Evolutionary conservation across 345 rosid species (phyloP), one percentile per base, ranked within the genome.

Genomic region (Euphorbia peplus): DNA sequence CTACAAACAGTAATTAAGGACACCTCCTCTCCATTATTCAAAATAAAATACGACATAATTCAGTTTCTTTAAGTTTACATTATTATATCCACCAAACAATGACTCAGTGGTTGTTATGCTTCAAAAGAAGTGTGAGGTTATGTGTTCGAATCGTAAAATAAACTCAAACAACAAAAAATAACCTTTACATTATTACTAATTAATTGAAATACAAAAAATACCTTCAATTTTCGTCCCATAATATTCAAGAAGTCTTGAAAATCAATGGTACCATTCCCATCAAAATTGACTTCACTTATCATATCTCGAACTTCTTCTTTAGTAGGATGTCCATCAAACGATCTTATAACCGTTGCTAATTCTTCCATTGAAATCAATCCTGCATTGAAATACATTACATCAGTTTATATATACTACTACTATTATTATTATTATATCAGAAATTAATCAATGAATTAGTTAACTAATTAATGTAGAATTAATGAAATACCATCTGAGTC

Each of bases 281-380:
- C 78, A 15, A 52, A n/a, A 67, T 80, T 82, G 51, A 77, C 77
- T 62, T 82, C 87, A 8, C 56, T 44, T 12, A 82, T 74, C 92
- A 85, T 85, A 15, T 73, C 76, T 67, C 56, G 44, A 70, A 85
- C 73, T 76, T 85, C 88, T 74, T 80, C 83, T 58, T 71, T 71
- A 4, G 81, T 73, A 9, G 90, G 83, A 22, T 76, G 74, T 59
- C 75, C 80, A 5, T 84, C 87, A 63, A 84, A 41, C 0, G 86
- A 68, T 13, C 71, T 82, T 32, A 84, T 75, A 62, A 76, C 68
- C 0, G 44, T 52, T 2, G 80, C 82, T 4, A 88, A 63, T 26
- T 85, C 90, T 55, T 81, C 80, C 82, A 68, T 25, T 21, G 83
- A 82, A 25, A 87, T 79, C 42, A 67, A 66, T 4, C 92, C 91